Base-by-base conservation (phyloP, 2,329 filamentous ascomycete genomes). In the Xylaria sp. region DNA sequence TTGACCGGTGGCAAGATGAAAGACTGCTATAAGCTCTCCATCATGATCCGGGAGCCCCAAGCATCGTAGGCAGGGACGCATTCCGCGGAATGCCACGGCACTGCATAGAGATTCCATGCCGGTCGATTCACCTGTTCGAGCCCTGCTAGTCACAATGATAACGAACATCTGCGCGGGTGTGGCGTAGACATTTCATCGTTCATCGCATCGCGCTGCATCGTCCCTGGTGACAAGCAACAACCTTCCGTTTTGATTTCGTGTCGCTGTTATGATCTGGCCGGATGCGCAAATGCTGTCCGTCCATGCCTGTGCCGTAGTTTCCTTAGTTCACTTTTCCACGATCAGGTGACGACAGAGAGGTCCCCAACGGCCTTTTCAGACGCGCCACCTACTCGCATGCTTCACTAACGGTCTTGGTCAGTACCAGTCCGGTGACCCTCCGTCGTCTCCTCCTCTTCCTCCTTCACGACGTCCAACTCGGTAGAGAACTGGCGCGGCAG, bases 41-140 rank as follows among this genome's bases (percentile, higher is more conserved):
- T 77, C 38, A 78, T 77, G 76, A 72, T 77, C 29, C 70, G 76
- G 13, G 73, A 76, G 39, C 75, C 76, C 7, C 70, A 64, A 27
- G 27, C 56, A 15, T 22, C 15, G 59, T 56, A 68, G 39, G 29
- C 11, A n/a, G 47, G 17, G 33, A 22, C 15, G n/a, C 22, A 45
- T 45, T n/a, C 15, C n/a, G 25, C 20, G 20, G 60, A 9, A 56
- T 27, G 22, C 54, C 22, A 44, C 20, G 33, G 38, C 10, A 13
- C n/a, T n/a, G 7, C 15, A 57, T 31, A 20, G 44, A 9, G 27
- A 25, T 44, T 25, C 20, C 3, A 31, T 20, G 25, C 22, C 9
- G 25, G 25, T 15, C n/a, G 20, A 54, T 61, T 27, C 27, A 22
- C 44, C 22, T 42, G 5, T 13, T 29, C 1, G 22, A 31, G 10